A percentile compares a stretch with the other conserved stretches of the same genome.
phyloP scores from a whole-genome alignment of 768 basidiomycete genomes.

The Amanita phalloides region DNA sequence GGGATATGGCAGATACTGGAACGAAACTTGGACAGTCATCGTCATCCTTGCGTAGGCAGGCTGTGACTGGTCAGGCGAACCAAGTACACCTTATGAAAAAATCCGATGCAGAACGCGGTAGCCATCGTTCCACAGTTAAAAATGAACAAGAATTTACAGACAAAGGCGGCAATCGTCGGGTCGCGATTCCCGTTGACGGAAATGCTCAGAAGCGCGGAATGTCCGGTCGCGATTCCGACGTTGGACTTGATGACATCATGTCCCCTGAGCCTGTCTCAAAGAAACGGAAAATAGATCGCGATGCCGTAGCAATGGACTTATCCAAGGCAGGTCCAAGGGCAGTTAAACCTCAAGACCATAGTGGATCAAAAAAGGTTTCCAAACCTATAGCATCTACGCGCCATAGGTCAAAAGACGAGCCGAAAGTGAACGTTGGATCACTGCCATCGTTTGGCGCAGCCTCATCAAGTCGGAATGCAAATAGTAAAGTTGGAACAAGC shows the following conservation, averaged over 20 bases:
- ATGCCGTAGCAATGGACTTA: not conserved
- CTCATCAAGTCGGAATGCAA: conserved; percentile 8
- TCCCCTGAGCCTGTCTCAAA: not conserved
- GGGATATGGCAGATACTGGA: not conserved
- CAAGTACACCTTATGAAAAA: not conserved
- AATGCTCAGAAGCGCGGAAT: not conserved
- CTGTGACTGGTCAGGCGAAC: not conserved
- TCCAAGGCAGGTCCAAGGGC: not conserved
- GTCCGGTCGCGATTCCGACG: not conserved
- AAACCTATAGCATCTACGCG: not conserved
- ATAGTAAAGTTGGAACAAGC: not conserved
- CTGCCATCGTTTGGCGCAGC: not conserved
- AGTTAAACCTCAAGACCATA: not conserved
- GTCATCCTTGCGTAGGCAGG: not conserved
- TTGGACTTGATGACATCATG: not conserved
- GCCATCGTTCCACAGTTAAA: not conserved
- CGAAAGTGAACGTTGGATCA: not conserved
- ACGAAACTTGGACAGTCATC: not conserved
- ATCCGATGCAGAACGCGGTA: not conserved
- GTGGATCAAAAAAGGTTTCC: not conserved
- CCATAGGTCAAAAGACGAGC: not conserved
- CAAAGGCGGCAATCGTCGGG: not conserved
- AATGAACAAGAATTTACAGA: not conserved
- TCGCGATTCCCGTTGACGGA: not conserved
- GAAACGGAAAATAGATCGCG: conserved; percentile 1